Evolutionary conservation across 345 rosid genomes (phyloP).

Genomic region (Arabidopsis arenosa): DNA sequence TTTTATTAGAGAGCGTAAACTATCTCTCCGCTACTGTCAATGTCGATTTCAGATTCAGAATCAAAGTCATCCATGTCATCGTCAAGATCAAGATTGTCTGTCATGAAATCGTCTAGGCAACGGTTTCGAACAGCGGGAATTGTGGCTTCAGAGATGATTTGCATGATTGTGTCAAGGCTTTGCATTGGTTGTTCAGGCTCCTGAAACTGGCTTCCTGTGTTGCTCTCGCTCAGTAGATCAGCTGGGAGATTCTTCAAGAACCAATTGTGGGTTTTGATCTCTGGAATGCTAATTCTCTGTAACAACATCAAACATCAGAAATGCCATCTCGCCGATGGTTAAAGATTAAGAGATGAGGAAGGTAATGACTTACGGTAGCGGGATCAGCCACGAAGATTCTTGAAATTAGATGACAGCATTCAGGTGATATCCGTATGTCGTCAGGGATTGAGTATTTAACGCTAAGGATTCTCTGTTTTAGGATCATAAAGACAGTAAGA

Average conservation of each 20-base stretch:
- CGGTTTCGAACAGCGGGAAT: constrained; percentile 67
- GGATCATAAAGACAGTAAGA: background rate
- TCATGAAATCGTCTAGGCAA: constrained; percentile 58
- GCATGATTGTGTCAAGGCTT: constrained; percentile 85
- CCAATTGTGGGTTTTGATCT: constrained; percentile 81
- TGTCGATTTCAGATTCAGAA: constrained; percentile 82
- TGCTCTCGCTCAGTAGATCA: constrained; percentile 69
- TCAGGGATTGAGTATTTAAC: constrained; percentile 93
- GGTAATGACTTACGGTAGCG: constrained; percentile 54
- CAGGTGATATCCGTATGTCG: constrained; percentile 68
- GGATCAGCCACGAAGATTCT: constrained; percentile 90
- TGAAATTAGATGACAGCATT: constrained; percentile 80
- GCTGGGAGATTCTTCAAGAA: constrained; percentile 90
- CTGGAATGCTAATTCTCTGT: constrained; percentile 90
- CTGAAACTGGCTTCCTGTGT: constrained; percentile 60
- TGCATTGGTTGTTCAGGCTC: constrained; percentile 94
- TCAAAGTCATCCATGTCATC: constrained; percentile 85
- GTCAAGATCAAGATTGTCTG: constrained; percentile 72
- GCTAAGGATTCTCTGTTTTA: constrained; percentile 68
- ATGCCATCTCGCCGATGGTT: background rate
- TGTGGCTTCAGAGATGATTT: constrained; percentile 90
- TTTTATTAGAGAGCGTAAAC: constrained; percentile 65
- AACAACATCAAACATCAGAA: constrained; percentile 28
- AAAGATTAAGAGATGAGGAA: background rate
- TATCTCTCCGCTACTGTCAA: constrained; percentile 94